Conservation (phyloP, 2,329 filamentous ascomycete genomes). For the Pyrenochaeta sp. region DNA sequence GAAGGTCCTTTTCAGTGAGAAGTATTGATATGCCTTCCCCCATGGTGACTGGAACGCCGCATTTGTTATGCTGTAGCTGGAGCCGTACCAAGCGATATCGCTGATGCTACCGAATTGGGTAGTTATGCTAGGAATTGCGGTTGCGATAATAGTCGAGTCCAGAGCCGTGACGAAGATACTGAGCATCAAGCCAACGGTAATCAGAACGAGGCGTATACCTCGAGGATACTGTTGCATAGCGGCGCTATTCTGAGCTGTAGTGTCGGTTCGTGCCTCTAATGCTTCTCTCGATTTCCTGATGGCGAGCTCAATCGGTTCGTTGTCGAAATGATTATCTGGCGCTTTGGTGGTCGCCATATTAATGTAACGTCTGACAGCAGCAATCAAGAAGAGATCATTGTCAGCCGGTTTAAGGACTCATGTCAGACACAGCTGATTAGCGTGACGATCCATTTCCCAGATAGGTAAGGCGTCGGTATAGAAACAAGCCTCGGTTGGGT, state of each 20-base stretch:
- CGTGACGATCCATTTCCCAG: not conserved
- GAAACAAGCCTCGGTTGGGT: slow-evolving; percentile 3
- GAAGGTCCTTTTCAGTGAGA: slow-evolving; percentile 52
- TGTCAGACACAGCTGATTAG: not conserved
- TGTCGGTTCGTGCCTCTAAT: not conserved
- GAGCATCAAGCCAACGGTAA: slow-evolving; percentile 39
- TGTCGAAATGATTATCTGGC: not conserved
- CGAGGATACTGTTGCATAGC: slow-evolving; percentile 20
- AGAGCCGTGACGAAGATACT: slow-evolving; percentile 39
- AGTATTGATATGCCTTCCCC: slow-evolving; percentile 59
- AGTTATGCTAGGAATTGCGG: slow-evolving; percentile 50
- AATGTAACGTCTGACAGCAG: not conserved
- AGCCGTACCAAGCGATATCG: slow-evolving; percentile 49
- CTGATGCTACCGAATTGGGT: slow-evolving; percentile 46
- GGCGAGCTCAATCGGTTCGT: not conserved
- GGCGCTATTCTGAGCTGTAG: not conserved
- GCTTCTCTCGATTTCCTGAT: not conserved
- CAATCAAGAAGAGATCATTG: not conserved
- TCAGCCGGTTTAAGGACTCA: not conserved
- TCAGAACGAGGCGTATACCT: slow-evolving; percentile 32
- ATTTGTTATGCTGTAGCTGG: slow-evolving; percentile 56
- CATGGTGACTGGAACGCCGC: slow-evolving; percentile 56
- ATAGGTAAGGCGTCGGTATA: slow-evolving; percentile 6
- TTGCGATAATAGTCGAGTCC: slow-evolving; percentile 46
- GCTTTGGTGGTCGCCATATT: not conserved